A percentile compares a stretch with the other conserved stretches of the same genome.
Evolutionary conservation across 345 rosid species (phyloP).

Genomic region (Euphorbia tirucalli): DNA sequence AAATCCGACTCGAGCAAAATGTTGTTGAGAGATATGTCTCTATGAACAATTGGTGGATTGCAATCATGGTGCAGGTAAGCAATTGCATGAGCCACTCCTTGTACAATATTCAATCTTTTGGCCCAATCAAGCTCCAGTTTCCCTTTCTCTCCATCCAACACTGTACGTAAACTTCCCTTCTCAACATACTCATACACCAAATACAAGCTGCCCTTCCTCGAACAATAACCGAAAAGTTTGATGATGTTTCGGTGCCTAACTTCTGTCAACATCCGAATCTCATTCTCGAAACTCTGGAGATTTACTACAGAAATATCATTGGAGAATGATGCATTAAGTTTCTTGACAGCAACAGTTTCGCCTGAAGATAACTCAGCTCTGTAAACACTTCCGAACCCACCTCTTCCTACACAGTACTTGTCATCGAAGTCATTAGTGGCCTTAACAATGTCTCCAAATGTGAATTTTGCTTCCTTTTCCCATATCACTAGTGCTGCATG

Average conservation of each 20-base stretch:
- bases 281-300: slow-evolving; percentile 53
- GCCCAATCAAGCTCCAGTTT: slow-evolving; percentile 43
- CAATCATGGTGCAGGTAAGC: slow-evolving; percentile 75
- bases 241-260: slow-evolving; percentile 58
- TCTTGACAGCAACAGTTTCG: slow-evolving; percentile 57
- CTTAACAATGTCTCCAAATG: slow-evolving; percentile 52
- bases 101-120: slow-evolving; percentile 43
- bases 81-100: slow-evolving; percentile 66
- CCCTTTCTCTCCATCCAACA: slow-evolving; percentile 42
- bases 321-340: slow-evolving; percentile 37
- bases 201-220: slow-evolving; percentile 41
- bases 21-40: slow-evolving; percentile 59
- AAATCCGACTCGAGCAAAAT: slow-evolving; percentile 50
- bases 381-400: slow-evolving; percentile 68
- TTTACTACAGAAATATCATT: slow-evolving; percentile 35
- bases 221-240: slow-evolving; percentile 65
- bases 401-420: slow-evolving; percentile 55
- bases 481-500: slow-evolving; percentile 41
- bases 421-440: slow-evolving; percentile 54
- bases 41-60: slow-evolving; percentile 53
- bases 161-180: slow-evolving; percentile 50
- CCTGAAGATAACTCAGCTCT: slow-evolving; percentile 45
- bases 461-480: slow-evolving; percentile 56
- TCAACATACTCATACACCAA: slow-evolving; percentile 60
- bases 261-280: slow-evolving; percentile 50